phyloP scores from a whole-genome alignment of 2,329 filamentous ascomycete species.

The Byssochlamys sp. region DNA sequence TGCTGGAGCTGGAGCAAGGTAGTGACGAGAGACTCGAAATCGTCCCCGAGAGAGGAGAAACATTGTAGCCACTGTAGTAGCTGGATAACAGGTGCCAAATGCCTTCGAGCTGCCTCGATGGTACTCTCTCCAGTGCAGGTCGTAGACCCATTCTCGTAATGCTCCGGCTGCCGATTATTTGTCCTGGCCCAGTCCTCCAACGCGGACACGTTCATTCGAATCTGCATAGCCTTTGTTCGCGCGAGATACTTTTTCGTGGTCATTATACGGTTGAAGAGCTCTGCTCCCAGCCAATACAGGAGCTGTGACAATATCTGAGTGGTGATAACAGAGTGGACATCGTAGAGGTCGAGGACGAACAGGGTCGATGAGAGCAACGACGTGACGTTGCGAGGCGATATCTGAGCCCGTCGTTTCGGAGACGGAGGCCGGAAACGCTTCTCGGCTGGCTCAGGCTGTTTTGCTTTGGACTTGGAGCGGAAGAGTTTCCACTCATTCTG shows the following conservation, averaged over 20 bases:
- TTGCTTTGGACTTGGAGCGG: constrained; percentile 78
- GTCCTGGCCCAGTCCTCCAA: constrained; percentile 90
- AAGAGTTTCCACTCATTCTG: constrained; percentile 99
- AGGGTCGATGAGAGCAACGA: constrained; percentile 89
- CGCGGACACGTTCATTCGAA: constrained; percentile 93
- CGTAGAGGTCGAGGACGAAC: constrained; percentile 96
- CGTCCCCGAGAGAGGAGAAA: constrained; percentile 86
- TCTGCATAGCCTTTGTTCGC: constrained; percentile 97
- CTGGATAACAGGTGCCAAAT: constrained; percentile 84
- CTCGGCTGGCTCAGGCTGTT: constrained; percentile 72
- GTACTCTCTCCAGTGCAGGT: constrained; percentile 76
- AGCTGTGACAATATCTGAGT: constrained; percentile 85
- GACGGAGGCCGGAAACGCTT: constrained; percentile 87
- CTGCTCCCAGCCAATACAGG: constrained; percentile 89
- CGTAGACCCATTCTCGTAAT: constrained; percentile 87
- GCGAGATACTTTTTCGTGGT: constrained; percentile 89
- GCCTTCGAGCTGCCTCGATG: constrained; percentile 69
- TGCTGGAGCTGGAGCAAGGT: constrained; percentile 82
- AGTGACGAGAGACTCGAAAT: constrained; percentile 75
- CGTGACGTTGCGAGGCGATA: constrained; percentile 87
- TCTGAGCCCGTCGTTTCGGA: constrained; percentile 82
- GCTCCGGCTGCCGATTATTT: constrained; percentile 89
- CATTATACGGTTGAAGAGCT: constrained; percentile 97
- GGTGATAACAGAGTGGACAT: constrained; percentile 93
- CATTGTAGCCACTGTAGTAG: constrained; percentile 95